These are phyloP conservation scores for Monosporascus sp. DNA, from an alignment of 2,329 filamentous ascomycete genomes.

Conservation along the genomic window DNA sequence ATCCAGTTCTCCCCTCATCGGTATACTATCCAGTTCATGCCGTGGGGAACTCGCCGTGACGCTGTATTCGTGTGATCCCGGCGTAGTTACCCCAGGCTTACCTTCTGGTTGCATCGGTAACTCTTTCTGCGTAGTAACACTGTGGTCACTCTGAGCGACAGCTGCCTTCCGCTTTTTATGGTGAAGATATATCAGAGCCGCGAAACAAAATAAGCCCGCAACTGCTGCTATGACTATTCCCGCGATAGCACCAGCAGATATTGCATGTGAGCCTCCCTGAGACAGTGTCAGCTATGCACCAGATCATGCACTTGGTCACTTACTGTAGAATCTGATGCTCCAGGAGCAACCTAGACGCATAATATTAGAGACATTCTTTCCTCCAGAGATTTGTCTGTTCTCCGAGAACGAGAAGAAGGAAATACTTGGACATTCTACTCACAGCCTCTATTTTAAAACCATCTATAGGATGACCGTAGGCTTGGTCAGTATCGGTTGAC, in stretches of 20 bases:
- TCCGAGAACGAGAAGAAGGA: neutral
- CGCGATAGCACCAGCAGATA: neutral
- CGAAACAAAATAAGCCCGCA: neutral
- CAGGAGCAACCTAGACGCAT: no score
- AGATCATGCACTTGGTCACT: neutral
- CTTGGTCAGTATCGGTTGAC: slow-evolving; percentile 9
- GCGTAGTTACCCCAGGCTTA: neutral
- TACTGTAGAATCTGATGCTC: no score
- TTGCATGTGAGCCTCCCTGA: no score
- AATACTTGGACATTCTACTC: neutral
- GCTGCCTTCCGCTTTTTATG: neutral
- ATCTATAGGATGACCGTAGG: slow-evolving; percentile 15
- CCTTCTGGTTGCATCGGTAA: neutral
- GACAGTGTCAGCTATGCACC: no score
- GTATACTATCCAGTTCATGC: neutral
- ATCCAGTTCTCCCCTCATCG: neutral
- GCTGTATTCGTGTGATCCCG: neutral
- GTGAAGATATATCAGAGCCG: neutral
- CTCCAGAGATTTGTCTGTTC: neutral
- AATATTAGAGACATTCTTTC: neutral
- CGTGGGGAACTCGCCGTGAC: neutral
- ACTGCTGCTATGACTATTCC: neutral
- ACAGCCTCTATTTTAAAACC: slow-evolving; percentile 1
- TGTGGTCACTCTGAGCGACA: no score
- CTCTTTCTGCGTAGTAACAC: no score